Base-by-base conservation (phyloP, 495 filamentous ascomycete species). In the Parathielavia hyrcaniae region DNA sequence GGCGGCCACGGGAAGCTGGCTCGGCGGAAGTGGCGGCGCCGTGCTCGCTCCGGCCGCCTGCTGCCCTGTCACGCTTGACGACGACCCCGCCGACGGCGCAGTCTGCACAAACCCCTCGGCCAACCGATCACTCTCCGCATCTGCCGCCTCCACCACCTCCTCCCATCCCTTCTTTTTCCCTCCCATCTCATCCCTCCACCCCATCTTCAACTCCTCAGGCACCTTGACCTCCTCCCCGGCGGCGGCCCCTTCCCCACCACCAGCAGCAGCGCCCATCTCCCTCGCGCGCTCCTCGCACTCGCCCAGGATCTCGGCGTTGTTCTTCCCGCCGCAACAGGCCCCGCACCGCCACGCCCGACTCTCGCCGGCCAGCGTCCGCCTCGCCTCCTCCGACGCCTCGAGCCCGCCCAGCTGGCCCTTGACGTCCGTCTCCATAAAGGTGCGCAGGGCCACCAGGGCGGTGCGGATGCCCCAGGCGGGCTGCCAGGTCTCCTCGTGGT, bases 401-500 rank as follows among this genome's bases (percentile, higher is more conserved):
- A 97, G 73, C 4, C 93, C 93, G 3, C 93, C 93, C 1, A 98
- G 74, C 77, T 98, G 93, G 0, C 93, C 86, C 53, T 75, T 77
- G 1, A 82, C 78, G 55, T 86, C 84, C 20, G 81, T 86, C 64
- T 88, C 86, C 86, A 90, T 90, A 67, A 90, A 89, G 26, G 73
- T 76, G 39, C 86, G 73, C 34, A 87, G 75, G 16, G 86, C 86
- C 13, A 87, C 83, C 30, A 90, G 74, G 9, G 86, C 86, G 1
- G 86, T 90, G 50, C 93, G 79, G 8, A 98, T 83, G 0, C 93
- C 92, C 93, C 93, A 98, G 1, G 93, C 93, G 1, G 93, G 93
- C 79, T 95, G 91, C 93, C 93, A 98, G 23, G 87, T 92, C 73
- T 98, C 93, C 71, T 96, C 93, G 73, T 98, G 93, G 72, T 97